Percentiles rank a stretch among this genome's conserved stretches.
These are phyloP conservation scores for Madurella fahalii DNA, from an alignment of 2,329 filamentous ascomycete species.

Conservation along the genomic window DNA sequence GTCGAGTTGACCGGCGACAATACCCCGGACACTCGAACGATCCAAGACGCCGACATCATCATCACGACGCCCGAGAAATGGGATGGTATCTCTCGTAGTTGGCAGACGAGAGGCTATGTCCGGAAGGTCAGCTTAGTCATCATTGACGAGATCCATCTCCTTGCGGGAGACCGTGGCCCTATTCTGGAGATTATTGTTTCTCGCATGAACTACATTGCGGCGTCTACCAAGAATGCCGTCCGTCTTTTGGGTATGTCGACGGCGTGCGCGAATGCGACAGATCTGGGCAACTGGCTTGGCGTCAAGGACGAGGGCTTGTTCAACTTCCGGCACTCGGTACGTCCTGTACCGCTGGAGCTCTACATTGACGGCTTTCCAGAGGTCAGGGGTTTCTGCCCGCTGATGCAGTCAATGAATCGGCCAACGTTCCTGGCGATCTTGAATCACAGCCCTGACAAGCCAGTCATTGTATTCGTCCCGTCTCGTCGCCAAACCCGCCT, in stretches of 20 bases:
- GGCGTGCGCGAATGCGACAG: slow-evolving; percentile 90
- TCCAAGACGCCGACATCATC: slow-evolving; percentile 93
- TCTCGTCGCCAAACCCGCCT: slow-evolving; percentile 91
- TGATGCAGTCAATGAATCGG: slow-evolving; percentile 99
- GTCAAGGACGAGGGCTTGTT: slow-evolving; percentile 86
- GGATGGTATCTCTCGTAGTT: slow-evolving; percentile 98
- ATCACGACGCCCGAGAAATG: slow-evolving; percentile 99
- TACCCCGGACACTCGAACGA: slow-evolving; percentile 92
- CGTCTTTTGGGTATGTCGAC: slow-evolving; percentile 98
- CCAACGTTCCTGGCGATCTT: slow-evolving; percentile 97
- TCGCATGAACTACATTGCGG: slow-evolving; percentile 97
- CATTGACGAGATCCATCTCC: slow-evolving; percentile 95
- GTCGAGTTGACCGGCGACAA: slow-evolving; percentile 95
- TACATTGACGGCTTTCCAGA: slow-evolving; percentile 98
- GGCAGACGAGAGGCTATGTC: slow-evolving; percentile 96
- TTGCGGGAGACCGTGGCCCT: slow-evolving; percentile 94
- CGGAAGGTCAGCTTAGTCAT: slow-evolving; percentile 93
- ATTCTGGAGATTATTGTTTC: slow-evolving; percentile 96
- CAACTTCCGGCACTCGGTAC: slow-evolving; percentile 96
- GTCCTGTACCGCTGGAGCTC: slow-evolving; percentile 90
- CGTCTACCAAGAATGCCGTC: slow-evolving; percentile 84
- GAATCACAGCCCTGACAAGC: slow-evolving; percentile 91
- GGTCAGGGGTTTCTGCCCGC: slow-evolving; percentile 86
- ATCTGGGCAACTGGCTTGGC: slow-evolving; percentile 93
- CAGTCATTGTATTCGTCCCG: slow-evolving; percentile 96